A percentile compares a stretch with the other conserved stretches of the same genome.
Conservation (phyloP, 768 basidiomycete genomes). For the Leucosporidium creatinivorum region DNA sequence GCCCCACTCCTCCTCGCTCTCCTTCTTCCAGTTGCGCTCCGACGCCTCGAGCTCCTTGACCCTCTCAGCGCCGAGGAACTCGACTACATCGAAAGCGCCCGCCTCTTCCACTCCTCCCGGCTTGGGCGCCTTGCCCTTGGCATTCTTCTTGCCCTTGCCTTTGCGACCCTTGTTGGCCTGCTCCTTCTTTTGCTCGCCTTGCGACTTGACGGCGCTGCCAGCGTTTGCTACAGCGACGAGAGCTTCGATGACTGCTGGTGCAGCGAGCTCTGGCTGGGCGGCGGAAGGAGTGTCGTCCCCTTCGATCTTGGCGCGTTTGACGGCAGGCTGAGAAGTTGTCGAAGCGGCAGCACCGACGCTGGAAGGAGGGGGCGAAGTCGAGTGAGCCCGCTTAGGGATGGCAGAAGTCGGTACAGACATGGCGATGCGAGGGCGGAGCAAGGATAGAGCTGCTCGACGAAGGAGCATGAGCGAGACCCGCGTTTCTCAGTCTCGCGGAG, state of each 20-base stretch:
- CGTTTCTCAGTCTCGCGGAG: no score
- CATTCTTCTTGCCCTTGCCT: background rate
- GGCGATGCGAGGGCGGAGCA: background rate
- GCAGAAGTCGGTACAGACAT: background rate
- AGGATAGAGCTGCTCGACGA: no score
- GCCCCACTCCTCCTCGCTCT: conserved; percentile 48
- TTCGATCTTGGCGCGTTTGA: background rate
- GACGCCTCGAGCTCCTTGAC: conserved; percentile 47
- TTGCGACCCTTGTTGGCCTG: background rate
- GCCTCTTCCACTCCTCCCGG: conserved; percentile 33
- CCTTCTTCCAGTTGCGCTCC: conserved; percentile 51
- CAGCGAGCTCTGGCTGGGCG: background rate
- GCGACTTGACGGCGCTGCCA: no score
- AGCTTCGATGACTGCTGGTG: background rate
- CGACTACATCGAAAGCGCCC: conserved; percentile 60
- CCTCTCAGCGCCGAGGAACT: conserved; percentile 56
- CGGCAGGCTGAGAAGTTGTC: background rate
- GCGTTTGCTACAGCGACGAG: background rate
- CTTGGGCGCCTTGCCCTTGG: conserved; percentile 27
- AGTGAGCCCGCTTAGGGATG: background rate
- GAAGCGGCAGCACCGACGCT: background rate
- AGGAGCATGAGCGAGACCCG: no score
- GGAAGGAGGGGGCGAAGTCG: background rate
- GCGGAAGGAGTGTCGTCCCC: background rate
- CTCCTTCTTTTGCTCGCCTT: background rate